Evolutionary conservation across 177 flowering plant genomes (phyloP), one percentile per base, ranked within the genome.

Genomic region (Tripterygium wilfordii): DNA sequence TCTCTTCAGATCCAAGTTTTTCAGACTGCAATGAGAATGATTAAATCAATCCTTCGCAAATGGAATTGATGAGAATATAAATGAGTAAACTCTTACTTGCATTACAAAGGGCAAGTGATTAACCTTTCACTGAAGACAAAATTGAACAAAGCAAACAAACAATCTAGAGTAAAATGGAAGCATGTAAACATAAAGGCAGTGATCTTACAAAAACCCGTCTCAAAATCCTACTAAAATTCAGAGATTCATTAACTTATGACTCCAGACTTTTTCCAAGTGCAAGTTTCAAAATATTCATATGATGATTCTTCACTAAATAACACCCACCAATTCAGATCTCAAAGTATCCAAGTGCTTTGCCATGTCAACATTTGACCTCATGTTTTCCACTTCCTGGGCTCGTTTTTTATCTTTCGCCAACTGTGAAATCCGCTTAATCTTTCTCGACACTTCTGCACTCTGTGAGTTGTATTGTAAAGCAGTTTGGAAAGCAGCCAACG

Each of bases 381-480:
- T 62, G 31, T 55, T 75, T 61, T 85, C 86, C 54, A 85, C 70
- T 73, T 88, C 98, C 60, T 83, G 72, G 42, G 74, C 78, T 63
- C 88, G 72, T 48, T 74, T 74, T 61, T 77, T 83, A 24, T 85
- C 96, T 55, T 53, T 80, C 10, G 74, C 76, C 62, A 88, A 63
- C 52, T 80, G 96, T 21, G 68, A 52, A 41, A 88, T 67, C 68
- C 72, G 72, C 78, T 85, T 91, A 35, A 91, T 82, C 63, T 88
- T 91, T 66, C 73, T 83, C 13, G 88, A 74, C 26, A 91, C 92
- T 81, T 91, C 98, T 45, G 82, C 42, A 62, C 83, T 91, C 58
- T 82, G 86, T 49, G 96, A 76, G 58, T 88, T 91, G 57, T 77
- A 64, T 58, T 85, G 67, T 57, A 76, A 68, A 21, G 98, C 87